Conservation (phyloP, 352 stramenopile genomes). For the Pythium utonaiense region DNA sequence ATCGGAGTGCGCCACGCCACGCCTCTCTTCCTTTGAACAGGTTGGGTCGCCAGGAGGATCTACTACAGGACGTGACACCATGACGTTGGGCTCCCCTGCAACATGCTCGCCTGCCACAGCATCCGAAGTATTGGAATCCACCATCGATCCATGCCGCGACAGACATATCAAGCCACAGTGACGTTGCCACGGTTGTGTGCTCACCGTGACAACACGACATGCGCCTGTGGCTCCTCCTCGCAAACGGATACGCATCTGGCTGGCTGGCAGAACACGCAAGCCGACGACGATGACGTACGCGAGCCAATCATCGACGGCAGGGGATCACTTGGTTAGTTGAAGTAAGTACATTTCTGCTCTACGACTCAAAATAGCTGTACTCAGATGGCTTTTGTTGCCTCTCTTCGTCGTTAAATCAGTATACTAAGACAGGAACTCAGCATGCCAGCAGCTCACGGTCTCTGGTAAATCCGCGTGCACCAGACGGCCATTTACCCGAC, state of each 20-base stretch:
- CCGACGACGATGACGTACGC: background rate
- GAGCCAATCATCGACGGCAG: slow-evolving; percentile 7
- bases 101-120: too few species aligned
- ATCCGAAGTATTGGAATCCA: too few species aligned
- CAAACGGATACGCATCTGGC: background rate
- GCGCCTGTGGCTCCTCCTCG: too few species aligned
- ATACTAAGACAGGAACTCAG: background rate
- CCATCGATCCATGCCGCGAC: too few species aligned
- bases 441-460: background rate
- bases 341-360: background rate
- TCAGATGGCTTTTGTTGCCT: background rate
- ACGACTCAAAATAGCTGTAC: background rate
- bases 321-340: background rate
- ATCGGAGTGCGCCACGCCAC: too few species aligned
- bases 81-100: too few species aligned
- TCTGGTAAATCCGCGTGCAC: background rate
- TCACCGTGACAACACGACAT: too few species aligned
- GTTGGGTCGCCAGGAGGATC: too few species aligned
- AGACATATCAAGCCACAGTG: too few species aligned
- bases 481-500: background rate
- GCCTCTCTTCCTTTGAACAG: too few species aligned
- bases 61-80: too few species aligned
- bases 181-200: too few species aligned
- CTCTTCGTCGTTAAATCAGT: slow-evolving; percentile 1
- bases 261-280: background rate